phyloP scores from a whole-genome alignment of 371 early-diverging fungal genomes.

The Catenaria anguillulae region DNA sequence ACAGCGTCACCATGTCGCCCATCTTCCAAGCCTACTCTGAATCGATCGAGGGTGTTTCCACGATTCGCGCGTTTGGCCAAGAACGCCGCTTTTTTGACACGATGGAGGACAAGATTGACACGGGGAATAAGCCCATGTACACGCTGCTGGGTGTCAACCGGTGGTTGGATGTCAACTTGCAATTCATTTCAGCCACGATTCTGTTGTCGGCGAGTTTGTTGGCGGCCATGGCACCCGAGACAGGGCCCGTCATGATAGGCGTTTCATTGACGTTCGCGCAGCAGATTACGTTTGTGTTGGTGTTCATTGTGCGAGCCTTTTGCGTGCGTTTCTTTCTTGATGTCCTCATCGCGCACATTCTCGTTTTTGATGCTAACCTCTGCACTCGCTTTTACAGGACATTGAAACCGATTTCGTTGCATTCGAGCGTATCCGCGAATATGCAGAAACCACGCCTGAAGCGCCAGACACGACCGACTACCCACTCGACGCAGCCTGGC shows the following conservation, averaged over 20 bases:
- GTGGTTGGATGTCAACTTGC: constrained; percentile 11
- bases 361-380: no score
- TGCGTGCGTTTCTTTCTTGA: constrained; percentile 17
- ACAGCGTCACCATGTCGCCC: constrained; percentile 30
- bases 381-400: no score
- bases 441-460: constrained; percentile 15
- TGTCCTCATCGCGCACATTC: no score
- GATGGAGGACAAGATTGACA: constrained; percentile 14
- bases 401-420: constrained; percentile 52
- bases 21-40: constrained; percentile 36
- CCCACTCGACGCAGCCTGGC: not conserved
- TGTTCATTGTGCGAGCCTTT: no score
- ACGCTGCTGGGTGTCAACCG: constrained; percentile 8
- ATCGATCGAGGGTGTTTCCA: constrained; percentile 30
- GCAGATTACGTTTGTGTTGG: no score
- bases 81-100: constrained; percentile 7
- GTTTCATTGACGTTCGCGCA: not conserved
- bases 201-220: constrained; percentile 30
- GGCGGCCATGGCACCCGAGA: constrained; percentile 14
- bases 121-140: constrained; percentile 17
- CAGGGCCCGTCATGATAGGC: not conserved
- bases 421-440: constrained; percentile 76
- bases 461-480: not conserved
- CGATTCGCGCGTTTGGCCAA: constrained; percentile 37
- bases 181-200: constrained; percentile 28